phyloP scores from a whole-genome alignment of 768 basidiomycete genomes.

The Tubosaeta sp. region DNA sequence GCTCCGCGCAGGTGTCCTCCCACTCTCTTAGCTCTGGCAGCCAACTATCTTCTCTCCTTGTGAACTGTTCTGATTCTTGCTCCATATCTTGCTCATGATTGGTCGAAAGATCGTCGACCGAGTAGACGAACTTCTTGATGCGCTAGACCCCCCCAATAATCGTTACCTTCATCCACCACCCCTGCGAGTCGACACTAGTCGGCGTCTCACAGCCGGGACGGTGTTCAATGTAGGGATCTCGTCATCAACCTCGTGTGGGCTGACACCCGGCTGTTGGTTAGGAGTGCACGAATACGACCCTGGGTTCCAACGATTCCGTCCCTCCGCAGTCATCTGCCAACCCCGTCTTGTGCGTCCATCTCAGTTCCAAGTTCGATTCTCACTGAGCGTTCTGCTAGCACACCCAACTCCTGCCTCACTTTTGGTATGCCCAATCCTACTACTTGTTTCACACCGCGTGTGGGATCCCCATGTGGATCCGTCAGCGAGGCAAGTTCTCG shows the following conservation, averaged over 20 bases:
- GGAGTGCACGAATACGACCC: conserved; percentile 20
- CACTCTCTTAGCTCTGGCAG: conserved; percentile 4
- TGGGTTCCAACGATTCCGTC: conserved; percentile 2
- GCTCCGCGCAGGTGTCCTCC: not conserved
- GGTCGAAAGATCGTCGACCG: conserved; percentile 25
- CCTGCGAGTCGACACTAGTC: conserved; percentile 14
- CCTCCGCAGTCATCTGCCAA: conserved; percentile 2
- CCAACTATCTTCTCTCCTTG: conserved; percentile 19
- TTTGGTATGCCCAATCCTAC: conserved; percentile 17
- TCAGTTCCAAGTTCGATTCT: conserved; percentile 10
- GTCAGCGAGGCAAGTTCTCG: conserved; percentile 26
- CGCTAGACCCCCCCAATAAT: not conserved
- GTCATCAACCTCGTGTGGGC: not conserved
- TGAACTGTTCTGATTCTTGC: conserved; percentile 5
- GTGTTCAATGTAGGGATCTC: conserved; percentile 12
- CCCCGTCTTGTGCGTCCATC: conserved; percentile 17
- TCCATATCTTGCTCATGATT: conserved; percentile 20
- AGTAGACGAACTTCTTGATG: conserved; percentile 21
- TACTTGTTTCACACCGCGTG: conserved; percentile 1
- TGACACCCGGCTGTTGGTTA: conserved; percentile 8
- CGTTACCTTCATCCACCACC: conserved; percentile 8
- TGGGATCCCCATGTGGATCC: conserved; percentile 27
- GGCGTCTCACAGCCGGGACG: conserved; percentile 1
- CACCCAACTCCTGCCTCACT: conserved; percentile 15
- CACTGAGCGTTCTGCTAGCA: conserved; percentile 19